Evolutionary conservation across 2,329 filamentous ascomycete species (phyloP), one percentile per base, ranked within the genome.

Genomic region (Capronia epimyces): DNA sequence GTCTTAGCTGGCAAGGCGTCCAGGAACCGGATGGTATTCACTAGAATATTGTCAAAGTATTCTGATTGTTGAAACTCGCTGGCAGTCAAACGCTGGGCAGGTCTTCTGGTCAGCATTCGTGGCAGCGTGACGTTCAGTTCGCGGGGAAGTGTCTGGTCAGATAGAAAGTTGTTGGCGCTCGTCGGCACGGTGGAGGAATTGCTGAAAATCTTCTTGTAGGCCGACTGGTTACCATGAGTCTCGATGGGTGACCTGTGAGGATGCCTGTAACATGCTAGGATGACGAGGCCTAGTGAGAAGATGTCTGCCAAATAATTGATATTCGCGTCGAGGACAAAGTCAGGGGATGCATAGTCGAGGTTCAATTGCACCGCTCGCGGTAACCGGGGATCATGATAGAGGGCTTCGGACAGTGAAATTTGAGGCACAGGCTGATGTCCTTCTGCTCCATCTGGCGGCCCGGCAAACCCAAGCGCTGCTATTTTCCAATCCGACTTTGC

Each of bases 401-500:
- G 75, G 13, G 84, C 83, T 68, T 96, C 89, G 22, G 86, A 84
- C 16, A 97, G 77, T 57, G 82, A 87, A 60, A 97, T 84, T 8
- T 88, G 86, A 36, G 84, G 78, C 43, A 95, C 81, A 3, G 87
- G 85, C 2, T 87, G 86, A 40, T 84, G 76, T 59, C 86, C 83
- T 22, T 81, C 83, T 16, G 86, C 87, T 61, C 81, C 79, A 60
- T 89, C 86, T 43, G 87, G 81, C 12, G 89, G 87, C 40, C 87
- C 87, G 65, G 86, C 88, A 67, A 96, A 98, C 0, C 86, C 82
- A 32, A 98, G 78, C n/a, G 91, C 93, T 61, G 89, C 91, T 55
- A 98, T 87, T 68, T 98, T 98, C 93, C 93, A 98, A 69, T 98
- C 93, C 42, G 88, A 95, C 80, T 98, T 98, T 34, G 87, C 82